These are phyloP conservation scores for Petunia hybrid DNA, from an alignment of 305 asterid species.

Conservation along the genomic window DNA sequence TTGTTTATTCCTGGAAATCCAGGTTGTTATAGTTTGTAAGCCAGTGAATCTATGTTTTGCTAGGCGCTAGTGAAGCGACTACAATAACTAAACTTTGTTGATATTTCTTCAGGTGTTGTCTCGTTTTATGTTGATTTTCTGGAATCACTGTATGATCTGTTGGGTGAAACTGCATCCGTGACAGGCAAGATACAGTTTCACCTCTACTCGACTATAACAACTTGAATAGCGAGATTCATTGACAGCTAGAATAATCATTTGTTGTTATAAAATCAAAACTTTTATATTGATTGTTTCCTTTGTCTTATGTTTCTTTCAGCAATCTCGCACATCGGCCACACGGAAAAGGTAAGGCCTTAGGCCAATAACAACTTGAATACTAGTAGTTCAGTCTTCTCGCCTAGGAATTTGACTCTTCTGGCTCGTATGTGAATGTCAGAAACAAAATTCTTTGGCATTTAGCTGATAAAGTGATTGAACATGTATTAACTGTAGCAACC, in stretches of 20 bases:
- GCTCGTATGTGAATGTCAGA: background rate
- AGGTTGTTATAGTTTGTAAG: conserved; percentile 49
- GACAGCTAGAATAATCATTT: background rate
- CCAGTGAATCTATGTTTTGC: background rate
- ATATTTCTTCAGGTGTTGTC: conserved; percentile 65
- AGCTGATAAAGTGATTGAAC: background rate
- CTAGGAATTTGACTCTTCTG: conserved; percentile 4
- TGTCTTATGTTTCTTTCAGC: conserved; percentile 53
- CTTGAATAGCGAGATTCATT: conserved; percentile 3
- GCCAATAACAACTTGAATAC: conserved; percentile 13
- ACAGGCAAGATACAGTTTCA: conserved; percentile 62
- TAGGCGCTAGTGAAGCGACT: background rate
- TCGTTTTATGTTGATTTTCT: conserved; percentile 79
- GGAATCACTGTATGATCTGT: conserved; percentile 70
- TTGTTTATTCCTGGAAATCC: conserved; percentile 94
- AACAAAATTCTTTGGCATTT: background rate
- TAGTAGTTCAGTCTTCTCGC: conserved; percentile 10
- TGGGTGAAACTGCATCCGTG: conserved; percentile 78
- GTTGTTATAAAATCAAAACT: conserved; percentile 28
- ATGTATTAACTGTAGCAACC: background rate
- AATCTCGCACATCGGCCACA: conserved; percentile 73
- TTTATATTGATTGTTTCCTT: conserved; percentile 35
- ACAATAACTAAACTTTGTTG: conserved; percentile 24
- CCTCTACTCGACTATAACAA: background rate
- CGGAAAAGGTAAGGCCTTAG: conserved; percentile 62